Conservation (phyloP, 352 stramenopile genomes). For the Phytopythium kandeliae region DNA sequence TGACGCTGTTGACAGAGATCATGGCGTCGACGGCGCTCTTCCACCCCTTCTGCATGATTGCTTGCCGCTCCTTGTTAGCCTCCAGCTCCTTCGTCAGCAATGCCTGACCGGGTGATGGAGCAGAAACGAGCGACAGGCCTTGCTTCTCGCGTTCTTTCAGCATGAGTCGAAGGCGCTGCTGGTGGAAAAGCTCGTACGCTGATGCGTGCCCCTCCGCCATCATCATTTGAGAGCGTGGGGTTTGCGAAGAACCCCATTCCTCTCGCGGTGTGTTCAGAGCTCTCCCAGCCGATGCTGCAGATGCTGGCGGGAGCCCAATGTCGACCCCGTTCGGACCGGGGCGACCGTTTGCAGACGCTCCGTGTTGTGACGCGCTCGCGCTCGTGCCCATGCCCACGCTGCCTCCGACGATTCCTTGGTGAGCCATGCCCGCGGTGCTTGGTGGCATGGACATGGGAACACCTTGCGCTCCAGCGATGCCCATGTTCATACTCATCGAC, state of each 20-base stretch:
- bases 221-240: constrained; percentile 76
- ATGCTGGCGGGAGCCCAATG: constrained; percentile 33
- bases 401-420: constrained; percentile 12
- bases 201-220: constrained; percentile 77
- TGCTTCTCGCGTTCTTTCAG: constrained; percentile 78
- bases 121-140: constrained; percentile 69
- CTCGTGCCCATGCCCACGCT: constrained; percentile 11
- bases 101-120: constrained; percentile 75
- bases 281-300: constrained; percentile 29
- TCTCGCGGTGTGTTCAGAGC: constrained; percentile 66
- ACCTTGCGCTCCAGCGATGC: constrained; percentile 1
- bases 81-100: constrained; percentile 87
- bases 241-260: constrained; percentile 86
- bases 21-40: constrained; percentile 83
- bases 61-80: constrained; percentile 84
- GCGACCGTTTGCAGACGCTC: background rate
- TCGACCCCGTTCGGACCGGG: constrained; percentile 8
- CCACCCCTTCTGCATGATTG: constrained; percentile 88
- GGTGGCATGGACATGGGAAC: background rate
- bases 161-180: constrained; percentile 81
- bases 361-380: constrained; percentile 4
- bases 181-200: constrained; percentile 84
- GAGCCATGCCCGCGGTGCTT: background rate
- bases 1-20: constrained; percentile 52
- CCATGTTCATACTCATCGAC: constrained; percentile 7